Percentiles rank a stretch among this genome's conserved stretches.
phyloP scores from a whole-genome alignment of 768 basidiomycete species.

The Panaeolus papilionaceus region DNA sequence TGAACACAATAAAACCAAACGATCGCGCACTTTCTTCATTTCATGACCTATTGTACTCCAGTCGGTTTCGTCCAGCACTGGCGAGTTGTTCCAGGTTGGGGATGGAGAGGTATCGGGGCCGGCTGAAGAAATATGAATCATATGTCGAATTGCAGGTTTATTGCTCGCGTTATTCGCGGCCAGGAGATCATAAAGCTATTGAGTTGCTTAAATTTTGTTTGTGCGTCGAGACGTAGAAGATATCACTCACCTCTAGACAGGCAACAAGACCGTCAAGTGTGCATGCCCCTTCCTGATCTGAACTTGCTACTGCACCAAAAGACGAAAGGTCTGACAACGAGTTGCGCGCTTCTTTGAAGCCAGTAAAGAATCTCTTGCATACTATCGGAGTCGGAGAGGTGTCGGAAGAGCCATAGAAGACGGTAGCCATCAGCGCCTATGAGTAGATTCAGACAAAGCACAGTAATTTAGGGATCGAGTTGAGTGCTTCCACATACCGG shows the following conservation, averaged over 20 bases:
- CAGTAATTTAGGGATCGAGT: background rate
- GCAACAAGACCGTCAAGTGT: slow-evolving; percentile 76
- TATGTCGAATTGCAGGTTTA: slow-evolving; percentile 42
- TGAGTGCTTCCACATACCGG: background rate
- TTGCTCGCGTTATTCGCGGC: slow-evolving; percentile 22
- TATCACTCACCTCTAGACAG: slow-evolving; percentile 70
- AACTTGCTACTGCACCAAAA: slow-evolving; percentile 56
- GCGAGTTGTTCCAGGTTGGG: slow-evolving; percentile 60
- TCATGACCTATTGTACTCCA: slow-evolving; percentile 70
- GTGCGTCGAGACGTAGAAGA: background rate
- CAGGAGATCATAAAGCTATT: slow-evolving; percentile 51
- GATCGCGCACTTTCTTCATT: slow-evolving; percentile 58
- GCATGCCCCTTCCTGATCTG: slow-evolving; percentile 58
- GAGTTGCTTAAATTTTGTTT: background rate
- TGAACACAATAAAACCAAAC: background rate
- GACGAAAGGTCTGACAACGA: slow-evolving; percentile 47
- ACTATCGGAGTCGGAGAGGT: slow-evolving; percentile 61
- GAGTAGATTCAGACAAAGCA: slow-evolving; percentile 12
- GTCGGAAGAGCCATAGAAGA: slow-evolving; percentile 70
- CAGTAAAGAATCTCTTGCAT: slow-evolving; percentile 61
- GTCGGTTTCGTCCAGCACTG: slow-evolving; percentile 52
- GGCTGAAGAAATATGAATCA: slow-evolving; percentile 67
- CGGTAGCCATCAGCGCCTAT: slow-evolving; percentile 53
- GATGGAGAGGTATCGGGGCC: slow-evolving; percentile 59
- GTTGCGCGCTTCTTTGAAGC: slow-evolving; percentile 54